Conservation (phyloP, 108 stramenopile genomes). For the Bacterosira constricta region DNA sequence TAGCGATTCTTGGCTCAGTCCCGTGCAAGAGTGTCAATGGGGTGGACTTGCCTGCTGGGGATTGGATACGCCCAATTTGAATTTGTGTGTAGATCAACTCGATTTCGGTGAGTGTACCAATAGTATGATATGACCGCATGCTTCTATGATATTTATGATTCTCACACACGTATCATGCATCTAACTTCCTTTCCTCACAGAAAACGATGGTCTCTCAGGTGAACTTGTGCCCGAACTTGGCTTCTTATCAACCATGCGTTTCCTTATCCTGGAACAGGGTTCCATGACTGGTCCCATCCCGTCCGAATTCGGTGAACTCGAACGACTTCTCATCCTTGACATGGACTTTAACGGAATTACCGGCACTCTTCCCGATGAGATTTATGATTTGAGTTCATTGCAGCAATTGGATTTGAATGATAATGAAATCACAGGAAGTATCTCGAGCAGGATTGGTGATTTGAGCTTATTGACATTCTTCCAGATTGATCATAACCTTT, state of each 20-base stretch:
- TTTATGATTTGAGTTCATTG: conserved; percentile 55
- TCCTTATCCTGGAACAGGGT: conserved; percentile 66
- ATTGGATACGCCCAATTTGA: conserved; percentile 16
- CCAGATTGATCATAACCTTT: conserved; percentile 64
- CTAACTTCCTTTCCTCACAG: background rate
- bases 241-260: conserved; percentile 39
- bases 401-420: conserved; percentile 76
- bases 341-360: conserved; percentile 64
- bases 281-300: conserved; percentile 65
- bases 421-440: conserved; percentile 63
- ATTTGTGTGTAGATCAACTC: conserved; percentile 29
- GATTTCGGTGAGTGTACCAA: conserved; percentile 18
- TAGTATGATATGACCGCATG: no score
- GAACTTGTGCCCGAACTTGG: conserved; percentile 59
- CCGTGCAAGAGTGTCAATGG: conserved; percentile 67
- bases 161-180: background rate
- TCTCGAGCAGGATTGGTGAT: conserved; percentile 56
- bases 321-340: conserved; percentile 51
- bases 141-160: background rate
- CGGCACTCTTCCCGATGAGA: conserved; percentile 58
- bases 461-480: conserved; percentile 55
- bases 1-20: conserved; percentile 67
- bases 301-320: conserved; percentile 28
- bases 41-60: conserved; percentile 61
- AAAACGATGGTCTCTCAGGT: conserved; percentile 66